Evolutionary conservation across 257 asterid species (phyloP), one percentile per base, ranked within the genome.

Genomic region (Nicotiana paniculata): DNA sequence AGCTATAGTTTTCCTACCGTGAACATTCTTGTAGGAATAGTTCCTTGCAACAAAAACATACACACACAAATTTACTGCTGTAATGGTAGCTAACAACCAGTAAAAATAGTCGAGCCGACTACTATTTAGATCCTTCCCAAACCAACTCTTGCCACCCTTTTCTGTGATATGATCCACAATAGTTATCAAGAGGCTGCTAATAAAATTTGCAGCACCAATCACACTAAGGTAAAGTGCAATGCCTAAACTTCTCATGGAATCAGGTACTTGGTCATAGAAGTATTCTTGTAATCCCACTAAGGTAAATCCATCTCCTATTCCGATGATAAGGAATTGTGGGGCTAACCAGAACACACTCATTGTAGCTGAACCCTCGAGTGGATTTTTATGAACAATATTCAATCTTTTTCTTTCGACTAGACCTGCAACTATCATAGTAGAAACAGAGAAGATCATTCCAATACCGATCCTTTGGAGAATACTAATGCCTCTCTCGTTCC

Each of bases 271-370:
- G 26, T 91, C 98, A 63, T 93, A 95, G 75, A 92, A 95, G 77
- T 88, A 93, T 84, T 92, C 97, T 68, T 96, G 99, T 81, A 96
- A 57, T 0, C 99, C 99, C 12, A 96, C 99, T 0, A 96, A 83
- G 0, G 96, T 83, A 68, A 94, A 96, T 4, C 92, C 97, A 43
- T 96, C 98, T 0, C 90, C 98, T 0, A 91, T 74, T 1, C 97
- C 97, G 11, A 94, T 87, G 2, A 90, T 89, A 4, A 94, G 51
- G 76, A 93, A 96, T 53, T 96, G 98, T 1, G 99, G 99, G 4
- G 91, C 95, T 28, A 96, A 83, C 99, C 99, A 96, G 30, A 93
- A 93, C 13, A 94, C 95, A 15, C 95, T 95, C 97, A 95, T 93
- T 8, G 96, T 87, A 32, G n/a, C 10, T 9, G 97, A 88, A 1